A percentile compares a stretch with the other conserved stretches of the same genome.
Conservation (phyloP, 2,329 filamentous ascomycete species). For the Xylariaceae sp. region DNA sequence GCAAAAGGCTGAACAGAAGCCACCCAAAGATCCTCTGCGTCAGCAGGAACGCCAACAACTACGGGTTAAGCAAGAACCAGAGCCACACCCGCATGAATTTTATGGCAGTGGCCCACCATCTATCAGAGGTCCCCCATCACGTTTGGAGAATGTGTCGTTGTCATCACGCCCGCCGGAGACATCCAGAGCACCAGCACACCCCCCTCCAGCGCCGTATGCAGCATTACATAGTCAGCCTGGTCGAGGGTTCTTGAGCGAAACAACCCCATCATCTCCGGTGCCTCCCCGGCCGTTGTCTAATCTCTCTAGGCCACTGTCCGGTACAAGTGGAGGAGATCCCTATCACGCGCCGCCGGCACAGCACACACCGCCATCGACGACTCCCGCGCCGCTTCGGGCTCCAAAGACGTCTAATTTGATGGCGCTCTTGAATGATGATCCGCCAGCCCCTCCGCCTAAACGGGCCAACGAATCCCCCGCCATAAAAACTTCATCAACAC, state of each 20-base stretch:
- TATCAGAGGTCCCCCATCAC: conserved; percentile 36
- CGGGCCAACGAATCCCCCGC: conserved; percentile 46
- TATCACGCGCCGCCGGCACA: conserved; percentile 34
- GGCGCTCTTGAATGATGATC: conserved; percentile 60
- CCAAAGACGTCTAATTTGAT: conserved; percentile 61
- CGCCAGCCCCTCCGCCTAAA: conserved; percentile 44
- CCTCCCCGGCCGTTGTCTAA: conserved; percentile 33
- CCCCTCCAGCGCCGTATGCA: conserved; percentile 32
- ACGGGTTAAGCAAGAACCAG: conserved; percentile 50
- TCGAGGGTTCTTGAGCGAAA: conserved; percentile 39
- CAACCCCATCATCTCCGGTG: conserved; percentile 38
- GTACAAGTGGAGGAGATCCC: conserved; percentile 29
- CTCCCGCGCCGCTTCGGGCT: conserved; percentile 38
- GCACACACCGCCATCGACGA: conserved; percentile 37
- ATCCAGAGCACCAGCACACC: conserved; percentile 35
- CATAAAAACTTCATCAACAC: conserved; percentile 45
- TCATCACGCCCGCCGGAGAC: conserved; percentile 42
- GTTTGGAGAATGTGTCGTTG: conserved; percentile 39
- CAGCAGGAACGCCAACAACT: conserved; percentile 29
- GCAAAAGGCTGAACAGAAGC: conserved; percentile 30
- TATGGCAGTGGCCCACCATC: conserved; percentile 38
- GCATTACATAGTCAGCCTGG: conserved; percentile 39
- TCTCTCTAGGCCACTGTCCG: conserved; percentile 28
- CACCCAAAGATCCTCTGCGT: conserved; percentile 30
- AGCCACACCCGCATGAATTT: conserved; percentile 44